These are phyloP conservation scores for Tubosaeta sp. DNA, from an alignment of 768 basidiomycete species.

Conservation along the genomic window DNA sequence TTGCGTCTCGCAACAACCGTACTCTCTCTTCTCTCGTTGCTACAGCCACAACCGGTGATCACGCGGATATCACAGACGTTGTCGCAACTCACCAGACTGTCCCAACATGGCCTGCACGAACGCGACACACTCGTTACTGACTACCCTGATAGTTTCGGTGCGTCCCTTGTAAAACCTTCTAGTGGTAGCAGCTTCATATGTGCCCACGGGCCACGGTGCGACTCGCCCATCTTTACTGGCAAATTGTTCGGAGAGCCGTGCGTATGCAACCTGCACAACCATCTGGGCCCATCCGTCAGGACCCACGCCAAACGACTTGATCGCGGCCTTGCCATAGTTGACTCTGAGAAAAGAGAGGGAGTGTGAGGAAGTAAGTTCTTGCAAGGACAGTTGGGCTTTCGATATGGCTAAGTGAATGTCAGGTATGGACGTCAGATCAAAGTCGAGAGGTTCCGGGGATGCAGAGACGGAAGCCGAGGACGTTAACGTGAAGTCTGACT, in stretches of 20 bases:
- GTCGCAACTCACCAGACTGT: constrained; percentile 24
- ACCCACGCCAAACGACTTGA: constrained; percentile 84
- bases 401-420: constrained; percentile 43
- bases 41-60: background rate
- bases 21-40: constrained; percentile 41
- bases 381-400: constrained; percentile 50
- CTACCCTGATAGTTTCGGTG: constrained; percentile 90
- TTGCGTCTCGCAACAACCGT: constrained; percentile 53
- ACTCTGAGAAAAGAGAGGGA: constrained; percentile 60
- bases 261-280: constrained; percentile 86
- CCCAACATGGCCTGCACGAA: constrained; percentile 79
- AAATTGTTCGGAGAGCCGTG: constrained; percentile 50
- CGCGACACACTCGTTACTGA: constrained; percentile 68
- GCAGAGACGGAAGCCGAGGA: constrained; percentile 11
- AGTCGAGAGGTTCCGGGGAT: constrained; percentile 55
- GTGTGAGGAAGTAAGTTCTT: constrained; percentile 59
- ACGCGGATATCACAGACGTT: background rate
- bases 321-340: constrained; percentile 77
- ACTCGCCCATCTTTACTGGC: constrained; percentile 15
- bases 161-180: constrained; percentile 83
- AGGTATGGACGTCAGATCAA: constrained; percentile 47
- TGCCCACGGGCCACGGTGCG: constrained; percentile 56
- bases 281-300: constrained; percentile 96
- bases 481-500: constrained; percentile 59
- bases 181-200: constrained; percentile 95